Evolutionary conservation across 352 stramenopile species (phyloP).

Genomic region (Globisporangium cederbergense): DNA sequence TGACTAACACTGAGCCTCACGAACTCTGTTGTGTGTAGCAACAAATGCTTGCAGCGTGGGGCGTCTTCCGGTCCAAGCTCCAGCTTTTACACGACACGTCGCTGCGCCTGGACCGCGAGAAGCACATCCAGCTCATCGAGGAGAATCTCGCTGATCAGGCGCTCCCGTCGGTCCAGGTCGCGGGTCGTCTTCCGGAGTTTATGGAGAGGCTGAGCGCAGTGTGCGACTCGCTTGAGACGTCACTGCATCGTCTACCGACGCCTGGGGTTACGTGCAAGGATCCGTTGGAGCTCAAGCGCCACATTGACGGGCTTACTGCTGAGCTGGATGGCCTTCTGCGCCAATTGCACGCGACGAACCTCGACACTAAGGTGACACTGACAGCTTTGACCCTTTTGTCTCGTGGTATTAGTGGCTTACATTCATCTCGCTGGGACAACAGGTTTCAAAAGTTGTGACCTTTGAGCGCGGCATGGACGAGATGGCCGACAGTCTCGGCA

Average conservation of each 20-base stretch:
- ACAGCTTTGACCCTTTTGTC: no score
- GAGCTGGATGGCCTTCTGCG: slow-evolving; percentile 30
- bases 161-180: slow-evolving; percentile 19
- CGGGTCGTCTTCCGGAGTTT: slow-evolving; percentile 19
- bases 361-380: slow-evolving; percentile 21
- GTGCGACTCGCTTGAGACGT: slow-evolving; percentile 27
- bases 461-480: slow-evolving; percentile 33
- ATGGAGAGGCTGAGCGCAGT: slow-evolving; percentile 23
- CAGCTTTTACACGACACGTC: slow-evolving; percentile 42
- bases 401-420: no score
- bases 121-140: slow-evolving; percentile 25
- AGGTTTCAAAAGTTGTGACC: slow-evolving; percentile 28
- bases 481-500: slow-evolving; percentile 20
- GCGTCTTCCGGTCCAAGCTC: slow-evolving; percentile 46
- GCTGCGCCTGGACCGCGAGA: slow-evolving; percentile 37
- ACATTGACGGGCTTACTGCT: slow-evolving; percentile 24
- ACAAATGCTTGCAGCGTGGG: slow-evolving; percentile 43
- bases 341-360: slow-evolving; percentile 21
- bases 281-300: slow-evolving; percentile 24
- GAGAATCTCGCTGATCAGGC: slow-evolving; percentile 26
- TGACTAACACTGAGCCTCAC: background rate
- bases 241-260: slow-evolving; percentile 36
- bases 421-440: background rate
- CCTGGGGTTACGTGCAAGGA: slow-evolving; percentile 22
- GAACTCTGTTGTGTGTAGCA: slow-evolving; percentile 20